Conservation (phyloP, 257 asterid genomes). For the Solanum dulcamara region DNA sequence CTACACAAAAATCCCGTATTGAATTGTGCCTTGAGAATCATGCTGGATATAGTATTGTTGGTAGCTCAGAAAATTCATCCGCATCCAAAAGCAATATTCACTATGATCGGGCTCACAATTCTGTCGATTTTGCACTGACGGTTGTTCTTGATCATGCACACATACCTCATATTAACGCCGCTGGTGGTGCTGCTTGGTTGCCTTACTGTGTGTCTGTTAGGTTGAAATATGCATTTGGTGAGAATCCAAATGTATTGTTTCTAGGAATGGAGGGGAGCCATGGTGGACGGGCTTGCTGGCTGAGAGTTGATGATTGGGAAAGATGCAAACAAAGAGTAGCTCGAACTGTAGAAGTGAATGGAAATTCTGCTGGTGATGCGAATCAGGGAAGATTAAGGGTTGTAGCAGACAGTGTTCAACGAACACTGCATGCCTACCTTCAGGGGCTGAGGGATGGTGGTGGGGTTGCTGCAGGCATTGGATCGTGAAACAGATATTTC, state of each 20-base stretch:
- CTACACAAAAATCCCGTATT: constrained; percentile 89
- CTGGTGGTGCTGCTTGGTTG: constrained; percentile 99
- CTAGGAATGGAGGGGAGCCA: constrained; percentile 99
- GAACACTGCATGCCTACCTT: constrained; percentile 65
- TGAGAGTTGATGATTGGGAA: constrained; percentile 79
- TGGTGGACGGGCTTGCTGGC: constrained; percentile 98
- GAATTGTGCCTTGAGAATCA: constrained; percentile 95
- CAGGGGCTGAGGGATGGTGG: constrained; percentile 79
- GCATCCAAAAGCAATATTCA: constrained; percentile 79
- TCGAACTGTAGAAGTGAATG: constrained; percentile 58
- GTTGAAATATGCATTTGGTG: constrained; percentile 70
- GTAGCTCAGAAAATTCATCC: constrained; percentile 39
- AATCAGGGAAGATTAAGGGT: constrained; percentile 84
- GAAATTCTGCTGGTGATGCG: constrained; percentile 52
- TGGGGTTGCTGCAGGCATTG: constrained; percentile 21
- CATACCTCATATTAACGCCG: constrained; percentile 85
- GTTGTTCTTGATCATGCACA: constrained; percentile 89
- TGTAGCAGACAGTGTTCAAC: constrained; percentile 84
- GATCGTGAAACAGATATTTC: constrained; percentile 7
- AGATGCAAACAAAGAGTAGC: constrained; percentile 72
- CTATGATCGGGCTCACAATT: constrained; percentile 69
- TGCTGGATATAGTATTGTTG: constrained; percentile 51
- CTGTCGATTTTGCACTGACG: constrained; percentile 89
- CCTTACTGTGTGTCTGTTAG: constrained; percentile 91
- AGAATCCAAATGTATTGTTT: constrained; percentile 53